Base-by-base conservation (phyloP, 371 early-diverging fungal species). In the Lichtheimia corymbifera region DNA sequence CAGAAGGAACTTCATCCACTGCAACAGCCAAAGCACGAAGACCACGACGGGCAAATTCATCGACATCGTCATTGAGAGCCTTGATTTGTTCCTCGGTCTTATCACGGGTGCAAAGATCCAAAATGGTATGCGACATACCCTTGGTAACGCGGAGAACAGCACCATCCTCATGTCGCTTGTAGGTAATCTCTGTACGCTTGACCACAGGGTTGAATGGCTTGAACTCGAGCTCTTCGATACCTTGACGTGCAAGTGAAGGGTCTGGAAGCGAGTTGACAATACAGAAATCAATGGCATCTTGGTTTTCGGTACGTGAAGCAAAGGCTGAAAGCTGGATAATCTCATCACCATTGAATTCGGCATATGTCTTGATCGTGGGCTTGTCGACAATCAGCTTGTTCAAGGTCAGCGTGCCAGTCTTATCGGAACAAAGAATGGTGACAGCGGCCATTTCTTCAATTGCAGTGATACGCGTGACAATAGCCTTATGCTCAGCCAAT, bases 371-470 rank as follows among this genome's bases (percentile, higher is more conserved):
- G 75, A 87, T 80, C 54, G 85, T 77, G 55, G 83, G 76, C 59
- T 78, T 71, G 65, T 83, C 83, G 58, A 93, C 89, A 68, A 81
- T 86, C 73, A 95, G 86, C 79, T 93, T 90, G 83, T 95, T 95
- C 61, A 93, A 86, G 40, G 97, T 97, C 66, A 97, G 82, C 17
- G 97, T 97, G 54, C 97, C 97, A 14, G 97, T 97, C 84, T 97
- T 97, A 83, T 96, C 97, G 11, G 93, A 91, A 82, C 96, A 95
- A 65, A 97, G 91, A 53, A 95, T 91, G 52, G 88, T 88, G 44
- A 93, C 93, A 67, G 93, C 92, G n/a, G 96, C 96, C 71, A 97
- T 85, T 64, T 93, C 93, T 77, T 97, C 97, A 59, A 95, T 92
- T 44, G 89, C 89, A 52, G 91, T 86, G 59, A 96, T 86, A 53